Evolutionary conservation across 768 basidiomycete genomes (phyloP), one percentile per base, ranked within the genome.

Genomic region (Agaricus blazei): DNA sequence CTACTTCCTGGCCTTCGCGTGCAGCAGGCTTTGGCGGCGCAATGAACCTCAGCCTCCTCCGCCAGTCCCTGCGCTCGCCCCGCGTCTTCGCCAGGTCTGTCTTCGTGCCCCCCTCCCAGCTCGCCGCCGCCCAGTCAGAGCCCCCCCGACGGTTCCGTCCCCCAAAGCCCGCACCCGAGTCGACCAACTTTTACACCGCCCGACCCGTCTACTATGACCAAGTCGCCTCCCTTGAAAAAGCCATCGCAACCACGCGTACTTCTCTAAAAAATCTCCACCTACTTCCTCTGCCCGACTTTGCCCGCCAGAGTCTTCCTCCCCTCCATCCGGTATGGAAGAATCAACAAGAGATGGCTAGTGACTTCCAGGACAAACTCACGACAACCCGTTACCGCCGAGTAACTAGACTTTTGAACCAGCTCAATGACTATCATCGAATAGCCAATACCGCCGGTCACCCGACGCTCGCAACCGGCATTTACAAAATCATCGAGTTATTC

Each of bases 171-270:
- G 59, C 67, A 54, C 91, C 91, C 0, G 69, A 76, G 19, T 88
- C 90, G 7, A 82, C 91, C 23, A 83, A 81, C 47, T 95, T 93
- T 72, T 97, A 90, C 74, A 92, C 93, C 15, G 87, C 85, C 14
- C 84, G 87, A 34, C 74, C 88, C 1, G 72, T 74, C 24, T 94
- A 85, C 73, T 85, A 85, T 67, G 89, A 94, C 68, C 80, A 84
- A 54, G 69, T 94, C 42, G 70, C 74, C 43, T 72, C 78, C 42
- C 80, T 96, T 15, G 83, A 93, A 64, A 72, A 72, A 9, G 85
- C 88, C 50, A 75, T 89, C 29, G 66, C 75, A 28, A 71, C 77
- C 42, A 72, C 85, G 3, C 82, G 83, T n/a, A 65, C 67, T 3
- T 78, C 81, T 2, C 80, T 96, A 24, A 81, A 81, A 48, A 66